Conservation (phyloP, 371 early-diverging fungal genomes). For the Lichtheimia ramosa region DNA sequence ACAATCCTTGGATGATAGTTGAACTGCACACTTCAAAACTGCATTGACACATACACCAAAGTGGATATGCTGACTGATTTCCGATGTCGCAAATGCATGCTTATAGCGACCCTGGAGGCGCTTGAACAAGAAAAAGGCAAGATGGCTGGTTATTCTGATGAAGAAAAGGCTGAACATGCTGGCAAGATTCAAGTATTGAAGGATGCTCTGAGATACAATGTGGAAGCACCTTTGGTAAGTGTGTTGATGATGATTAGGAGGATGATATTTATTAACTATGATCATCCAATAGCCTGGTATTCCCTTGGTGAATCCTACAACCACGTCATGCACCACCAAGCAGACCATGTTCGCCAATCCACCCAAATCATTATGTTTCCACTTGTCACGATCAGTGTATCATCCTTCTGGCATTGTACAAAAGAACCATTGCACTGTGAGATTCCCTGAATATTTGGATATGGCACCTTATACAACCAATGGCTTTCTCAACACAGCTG, state of each 20-base stretch:
- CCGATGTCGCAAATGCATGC: constrained; percentile 73
- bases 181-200: constrained; percentile 32
- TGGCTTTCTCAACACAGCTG: constrained; percentile 48
- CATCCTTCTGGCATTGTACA: constrained; percentile 61
- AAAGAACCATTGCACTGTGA: constrained; percentile 69
- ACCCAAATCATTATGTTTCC: constrained; percentile 66
- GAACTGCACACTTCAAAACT: constrained; percentile 65
- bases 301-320: constrained; percentile 23
- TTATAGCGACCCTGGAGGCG: constrained; percentile 58
- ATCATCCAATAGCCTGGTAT: constrained; percentile 29
- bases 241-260: neutral
- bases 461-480: constrained; percentile 65
- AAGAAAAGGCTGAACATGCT: constrained; percentile 16
- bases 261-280: too few species aligned
- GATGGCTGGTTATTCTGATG: constrained; percentile 11
- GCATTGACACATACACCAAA: constrained; percentile 65
- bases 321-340: constrained; percentile 50
- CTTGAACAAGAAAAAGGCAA: constrained; percentile 34
- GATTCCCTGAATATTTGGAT: constrained; percentile 63
- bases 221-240: constrained; percentile 37
- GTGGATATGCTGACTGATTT: constrained; percentile 76
- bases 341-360: constrained; percentile 68
- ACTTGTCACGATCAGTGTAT: constrained; percentile 74
- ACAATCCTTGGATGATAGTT: constrained; percentile 18
- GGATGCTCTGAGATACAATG: constrained; percentile 36